phyloP scores from a whole-genome alignment of 2,329 filamentous ascomycete species.

The Colletotrichum sidae region DNA sequence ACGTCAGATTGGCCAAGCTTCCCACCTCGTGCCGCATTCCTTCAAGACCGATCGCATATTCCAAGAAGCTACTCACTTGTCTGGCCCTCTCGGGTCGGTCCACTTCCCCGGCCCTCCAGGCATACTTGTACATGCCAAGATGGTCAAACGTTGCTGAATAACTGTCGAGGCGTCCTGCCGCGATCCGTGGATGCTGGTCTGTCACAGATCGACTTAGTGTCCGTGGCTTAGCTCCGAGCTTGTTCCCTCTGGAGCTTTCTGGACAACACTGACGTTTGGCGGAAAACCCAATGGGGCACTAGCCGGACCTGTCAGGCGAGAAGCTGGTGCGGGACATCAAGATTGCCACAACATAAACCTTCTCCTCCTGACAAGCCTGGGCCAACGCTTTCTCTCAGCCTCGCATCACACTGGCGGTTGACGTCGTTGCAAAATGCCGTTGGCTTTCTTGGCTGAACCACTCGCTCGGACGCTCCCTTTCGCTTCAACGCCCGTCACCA shows the following conservation, averaged over 20 bases:
- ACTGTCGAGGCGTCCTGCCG: not conserved
- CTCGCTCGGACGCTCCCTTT: slow-evolving; percentile 8
- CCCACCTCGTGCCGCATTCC: slow-evolving; percentile 16
- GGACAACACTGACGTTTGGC: no score
- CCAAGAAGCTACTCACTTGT: not conserved
- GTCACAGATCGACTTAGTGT: not conserved
- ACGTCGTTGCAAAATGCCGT: not conserved
- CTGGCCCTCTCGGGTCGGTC: slow-evolving; percentile 6
- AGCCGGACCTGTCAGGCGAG: not conserved
- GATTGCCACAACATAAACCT: not conserved
- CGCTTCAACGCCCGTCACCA: not conserved
- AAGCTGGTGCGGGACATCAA: not conserved
- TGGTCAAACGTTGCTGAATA: not conserved
- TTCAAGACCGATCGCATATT: not conserved
- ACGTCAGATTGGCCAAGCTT: slow-evolving; percentile 24
- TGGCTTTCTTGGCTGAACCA: slow-evolving; percentile 18
- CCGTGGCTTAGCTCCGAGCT: slow-evolving; percentile 7
- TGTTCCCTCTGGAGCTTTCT: no score
- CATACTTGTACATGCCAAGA: not conserved
- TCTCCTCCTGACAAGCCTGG: not conserved
- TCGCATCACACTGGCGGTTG: not conserved
- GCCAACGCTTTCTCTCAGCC: not conserved
- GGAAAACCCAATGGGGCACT: not conserved
- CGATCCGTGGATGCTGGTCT: not conserved
- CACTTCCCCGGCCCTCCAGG: not conserved